Evolutionary conservation across 2,329 filamentous ascomycete species (phyloP).

Genomic region (Claviceps lovelessii): DNA sequence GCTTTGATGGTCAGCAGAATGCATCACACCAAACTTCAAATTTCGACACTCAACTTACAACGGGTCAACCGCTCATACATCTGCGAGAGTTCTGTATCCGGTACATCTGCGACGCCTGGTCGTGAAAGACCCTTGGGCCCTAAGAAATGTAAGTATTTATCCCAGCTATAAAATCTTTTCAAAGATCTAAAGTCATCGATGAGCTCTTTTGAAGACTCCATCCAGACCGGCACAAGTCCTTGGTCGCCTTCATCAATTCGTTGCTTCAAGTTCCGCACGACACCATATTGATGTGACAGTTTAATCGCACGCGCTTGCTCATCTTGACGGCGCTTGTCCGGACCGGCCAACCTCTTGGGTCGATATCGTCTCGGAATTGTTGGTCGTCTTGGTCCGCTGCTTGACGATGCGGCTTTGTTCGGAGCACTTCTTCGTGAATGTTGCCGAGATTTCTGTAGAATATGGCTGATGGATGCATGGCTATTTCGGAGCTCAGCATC

Average conservation of each 20-base stretch:
- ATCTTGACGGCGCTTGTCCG: slow-evolving; percentile 29
- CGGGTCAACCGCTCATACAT: slow-evolving; percentile 42
- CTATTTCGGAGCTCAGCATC: neutral
- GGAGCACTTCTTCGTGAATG: neutral
- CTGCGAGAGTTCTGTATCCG: slow-evolving; percentile 33
- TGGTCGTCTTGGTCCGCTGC: neutral
- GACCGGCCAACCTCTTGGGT: slow-evolving; percentile 31
- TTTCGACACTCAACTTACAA: slow-evolving; percentile 25
- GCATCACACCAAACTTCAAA: neutral
- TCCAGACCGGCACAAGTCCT: slow-evolving; percentile 37
- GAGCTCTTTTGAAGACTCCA: slow-evolving; percentile 43
- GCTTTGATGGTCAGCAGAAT: slow-evolving; percentile 4
- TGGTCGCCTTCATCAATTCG: slow-evolving; percentile 27
- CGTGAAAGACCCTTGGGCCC: slow-evolving; percentile 20
- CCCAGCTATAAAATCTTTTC: slow-evolving; percentile 52
- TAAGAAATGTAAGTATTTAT: slow-evolving; percentile 47
- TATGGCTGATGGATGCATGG: neutral
- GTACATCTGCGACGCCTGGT: slow-evolving; percentile 10
- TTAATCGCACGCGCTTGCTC: slow-evolving; percentile 28
- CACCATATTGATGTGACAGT: slow-evolving; percentile 27
- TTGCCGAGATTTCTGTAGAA: neutral
- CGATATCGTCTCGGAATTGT: slow-evolving; percentile 26
- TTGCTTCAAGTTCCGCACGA: slow-evolving; percentile 28
- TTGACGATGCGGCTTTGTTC: neutral
- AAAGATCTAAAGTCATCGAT: slow-evolving; percentile 50